These are phyloP conservation scores for Melastoma malabathricum DNA, from an alignment of 345 rosid genomes.

Conservation along the genomic window DNA sequence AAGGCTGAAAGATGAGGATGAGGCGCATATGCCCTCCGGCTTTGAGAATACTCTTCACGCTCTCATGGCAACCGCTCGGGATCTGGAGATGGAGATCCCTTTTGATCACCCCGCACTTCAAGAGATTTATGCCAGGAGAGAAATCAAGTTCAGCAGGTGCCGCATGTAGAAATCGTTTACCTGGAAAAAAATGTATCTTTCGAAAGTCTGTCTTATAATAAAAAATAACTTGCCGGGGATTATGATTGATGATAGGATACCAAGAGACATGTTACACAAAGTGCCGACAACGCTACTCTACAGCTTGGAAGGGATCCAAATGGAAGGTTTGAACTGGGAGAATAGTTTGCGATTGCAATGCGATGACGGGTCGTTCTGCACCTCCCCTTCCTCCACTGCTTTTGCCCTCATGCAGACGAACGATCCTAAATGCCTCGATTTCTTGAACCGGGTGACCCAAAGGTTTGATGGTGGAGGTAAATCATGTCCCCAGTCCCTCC, in stretches of 20 bases:
- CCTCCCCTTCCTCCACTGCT: constrained; percentile 94
- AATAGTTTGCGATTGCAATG: constrained; percentile 64
- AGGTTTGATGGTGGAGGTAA: constrained; percentile 90
- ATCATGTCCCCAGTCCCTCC: background rate
- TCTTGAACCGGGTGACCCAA: constrained; percentile 40
- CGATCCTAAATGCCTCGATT: constrained; percentile 44
- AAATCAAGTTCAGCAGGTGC: constrained; percentile 65
- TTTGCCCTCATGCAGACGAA: constrained; percentile 76
- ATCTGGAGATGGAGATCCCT: constrained; percentile 41
- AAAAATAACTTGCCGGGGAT: too few species aligned
- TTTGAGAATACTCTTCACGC: constrained; percentile 94
- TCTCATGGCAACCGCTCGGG: constrained; percentile 49
- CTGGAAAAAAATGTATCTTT: too few species aligned
- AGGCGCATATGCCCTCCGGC: constrained; percentile 87
- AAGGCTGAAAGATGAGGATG: constrained; percentile 52
- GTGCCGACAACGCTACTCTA: constrained; percentile 88
- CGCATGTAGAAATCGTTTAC: too few species aligned
- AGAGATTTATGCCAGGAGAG: constrained; percentile 45
- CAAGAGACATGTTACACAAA: constrained; percentile 63
- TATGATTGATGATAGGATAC: constrained; percentile 48
- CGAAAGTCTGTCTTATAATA: too few species aligned
- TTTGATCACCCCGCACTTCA: constrained; percentile 37
- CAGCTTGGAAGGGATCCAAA: constrained; percentile 68
- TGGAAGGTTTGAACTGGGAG: constrained; percentile 71
- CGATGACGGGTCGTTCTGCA: constrained; percentile 77